These are phyloP conservation scores for Ophiostoma ips DNA, from an alignment of 2,329 filamentous ascomycete species.

Conservation along the genomic window DNA sequence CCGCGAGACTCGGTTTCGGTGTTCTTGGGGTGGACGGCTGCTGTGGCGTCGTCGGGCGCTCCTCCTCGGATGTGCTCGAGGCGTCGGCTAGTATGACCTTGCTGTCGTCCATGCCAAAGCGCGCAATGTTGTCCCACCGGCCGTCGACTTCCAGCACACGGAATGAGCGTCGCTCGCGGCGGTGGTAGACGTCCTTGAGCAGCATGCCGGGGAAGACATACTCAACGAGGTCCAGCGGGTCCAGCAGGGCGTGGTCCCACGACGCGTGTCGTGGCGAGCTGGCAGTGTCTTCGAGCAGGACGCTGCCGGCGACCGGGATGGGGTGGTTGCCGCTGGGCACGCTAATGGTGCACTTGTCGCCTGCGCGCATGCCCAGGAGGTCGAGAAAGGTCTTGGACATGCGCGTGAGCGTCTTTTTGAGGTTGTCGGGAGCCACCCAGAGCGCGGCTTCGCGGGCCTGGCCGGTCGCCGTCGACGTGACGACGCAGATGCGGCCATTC, in stretches of 20 bases:
- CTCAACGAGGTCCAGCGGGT: constrained; percentile 35
- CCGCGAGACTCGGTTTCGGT: not conserved
- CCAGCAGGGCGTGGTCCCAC: constrained; percentile 25
- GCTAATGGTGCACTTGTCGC: constrained; percentile 47
- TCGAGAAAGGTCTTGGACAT: constrained; percentile 62
- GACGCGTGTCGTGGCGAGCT: constrained; percentile 12
- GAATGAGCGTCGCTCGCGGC: constrained; percentile 47
- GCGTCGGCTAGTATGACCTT: constrained; percentile 25
- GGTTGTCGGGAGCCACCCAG: constrained; percentile 6
- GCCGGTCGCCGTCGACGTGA: constrained; percentile 9
- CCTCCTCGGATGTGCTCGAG: constrained; percentile 5
- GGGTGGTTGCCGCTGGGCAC: constrained; percentile 27
- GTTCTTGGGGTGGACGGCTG: constrained; percentile 7
- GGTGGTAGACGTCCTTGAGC: constrained; percentile 49
- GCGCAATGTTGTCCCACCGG: constrained; percentile 28
- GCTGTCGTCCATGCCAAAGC: constrained; percentile 23
- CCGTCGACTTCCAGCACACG: constrained; percentile 42
- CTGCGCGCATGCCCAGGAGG: constrained; percentile 56
- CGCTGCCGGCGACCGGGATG: constrained; percentile 39
- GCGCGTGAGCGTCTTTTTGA: constrained; percentile 26
- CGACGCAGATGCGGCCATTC: constrained; percentile 10
- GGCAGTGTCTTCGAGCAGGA: constrained; percentile 48
- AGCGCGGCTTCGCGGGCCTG: constrained; percentile 11
- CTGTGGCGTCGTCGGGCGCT: constrained; percentile 1
- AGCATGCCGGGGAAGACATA: constrained; percentile 55